Evolutionary conservation across 2,329 filamentous ascomycete genomes (phyloP), one percentile per base, ranked within the genome.

Genomic region (Fusarium siculi): DNA sequence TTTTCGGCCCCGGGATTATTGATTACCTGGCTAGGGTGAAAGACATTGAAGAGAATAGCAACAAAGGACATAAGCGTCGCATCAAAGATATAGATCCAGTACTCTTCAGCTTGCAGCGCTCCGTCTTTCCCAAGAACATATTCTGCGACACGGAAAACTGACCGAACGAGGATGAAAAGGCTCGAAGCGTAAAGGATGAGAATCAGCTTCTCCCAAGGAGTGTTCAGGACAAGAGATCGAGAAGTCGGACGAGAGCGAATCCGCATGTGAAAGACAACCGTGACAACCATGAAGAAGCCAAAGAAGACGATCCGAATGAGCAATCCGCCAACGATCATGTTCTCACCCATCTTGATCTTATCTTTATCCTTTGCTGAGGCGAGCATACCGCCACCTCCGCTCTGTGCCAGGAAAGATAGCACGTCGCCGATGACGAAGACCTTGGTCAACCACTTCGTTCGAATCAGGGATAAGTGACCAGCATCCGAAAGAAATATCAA

Each of bases 261-360:
- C 12, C 77, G 72, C 10, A 67, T 53, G 63, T 89, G 85, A 76
- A 88, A 89, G 0, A 85, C 70, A 4, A 83, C 72, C 0, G 86
- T 83, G 1, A 84, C 81, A 4, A 85, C 49, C 32, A 89, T 80
- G 71, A 91, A 91, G 58, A 89, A 80, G 7, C 82, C 81, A 62
- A 91, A 89, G 63, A 87, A 84, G 25, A 87, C 40, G 16, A 90
- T 82, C 73, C 91, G 89, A 8, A 90, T 78, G 18, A 85, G 32
- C 9, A 91, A 78, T 4, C 88, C 88, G 6, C 75, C 85, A 12
- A 90, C 79, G 9, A 90, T 85, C 52, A 90, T 79, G 15, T 84
- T 82, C 57, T 86, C 80, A 30, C 85, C 86, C 4, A 74, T 75
- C 32, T 76, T 66, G 3, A 78, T 70, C 2, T 50, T 53, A 12